Percentiles rank a stretch among this genome's conserved stretches.
These are phyloP conservation scores for Carallia brachiata DNA, from an alignment of 345 rosid genomes.

Conservation along the genomic window DNA sequence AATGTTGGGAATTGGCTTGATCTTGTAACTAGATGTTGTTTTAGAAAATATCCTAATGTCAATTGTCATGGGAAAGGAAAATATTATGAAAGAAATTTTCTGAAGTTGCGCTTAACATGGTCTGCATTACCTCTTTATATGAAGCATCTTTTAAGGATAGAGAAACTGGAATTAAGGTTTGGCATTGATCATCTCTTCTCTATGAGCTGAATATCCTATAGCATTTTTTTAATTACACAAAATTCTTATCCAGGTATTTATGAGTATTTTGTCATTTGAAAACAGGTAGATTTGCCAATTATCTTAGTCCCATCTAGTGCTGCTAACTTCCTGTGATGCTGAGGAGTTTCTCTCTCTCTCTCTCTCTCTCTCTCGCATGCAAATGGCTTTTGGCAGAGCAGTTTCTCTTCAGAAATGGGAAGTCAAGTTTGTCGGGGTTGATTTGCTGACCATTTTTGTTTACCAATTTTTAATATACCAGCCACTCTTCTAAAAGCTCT, in stretches of 20 bases:
- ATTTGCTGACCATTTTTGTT: constrained; percentile 18
- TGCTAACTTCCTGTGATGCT: constrained; percentile 3
- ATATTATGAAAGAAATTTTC: not conserved
- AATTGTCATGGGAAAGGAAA: not conserved
- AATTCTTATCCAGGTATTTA: not conserved
- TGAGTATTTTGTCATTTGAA: constrained; percentile 15
- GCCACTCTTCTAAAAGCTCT: constrained; percentile 11
- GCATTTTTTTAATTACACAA: not conserved
- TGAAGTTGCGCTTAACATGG: too few species aligned
- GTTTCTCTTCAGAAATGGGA: constrained; percentile 11
- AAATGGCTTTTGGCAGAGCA: constrained; percentile 1
- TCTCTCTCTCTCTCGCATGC: too few species aligned
- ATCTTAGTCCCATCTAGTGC: constrained; percentile 76
- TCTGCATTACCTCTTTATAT: too few species aligned
- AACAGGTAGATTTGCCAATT: constrained; percentile 74
- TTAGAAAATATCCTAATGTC: not conserved
- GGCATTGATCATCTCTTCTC: too few species aligned
- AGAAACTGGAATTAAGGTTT: too few species aligned
- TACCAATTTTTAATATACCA: not conserved
- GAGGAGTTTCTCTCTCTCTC: not conserved
- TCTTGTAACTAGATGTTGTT: not conserved
- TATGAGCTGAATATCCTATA: too few species aligned
- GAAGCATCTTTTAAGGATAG: too few species aligned
- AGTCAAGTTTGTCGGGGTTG: constrained; percentile 24
- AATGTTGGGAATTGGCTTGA: too few species aligned